Percentiles rank a stretch among this genome's conserved stretches.
phyloP scores from a whole-genome alignment of 2,329 filamentous ascomycete genomes.

The Colletotrichum magnum region DNA sequence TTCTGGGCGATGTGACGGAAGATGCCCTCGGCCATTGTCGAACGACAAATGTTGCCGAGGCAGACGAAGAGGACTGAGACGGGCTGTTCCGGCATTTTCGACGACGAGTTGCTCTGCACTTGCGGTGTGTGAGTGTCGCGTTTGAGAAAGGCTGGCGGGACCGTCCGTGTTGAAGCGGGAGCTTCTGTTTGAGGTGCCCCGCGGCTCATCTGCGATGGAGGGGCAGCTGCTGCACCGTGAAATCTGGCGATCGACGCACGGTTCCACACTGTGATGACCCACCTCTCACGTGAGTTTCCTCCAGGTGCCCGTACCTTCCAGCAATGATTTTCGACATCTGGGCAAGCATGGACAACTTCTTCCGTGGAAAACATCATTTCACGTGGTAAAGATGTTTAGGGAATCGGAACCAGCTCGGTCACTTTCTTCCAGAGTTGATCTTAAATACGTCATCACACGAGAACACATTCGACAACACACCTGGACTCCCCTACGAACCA shows the following conservation, averaged over 20 bases:
- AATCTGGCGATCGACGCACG: slow-evolving; percentile 6
- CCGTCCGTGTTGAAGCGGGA: not conserved
- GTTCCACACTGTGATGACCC: slow-evolving; percentile 5
- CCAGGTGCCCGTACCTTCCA: not conserved
- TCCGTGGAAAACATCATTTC: too few relatives aligned
- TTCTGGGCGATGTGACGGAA: slow-evolving; percentile 81
- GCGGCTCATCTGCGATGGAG: slow-evolving; percentile 33
- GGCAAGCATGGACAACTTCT: too few relatives aligned
- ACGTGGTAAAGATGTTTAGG: too few relatives aligned
- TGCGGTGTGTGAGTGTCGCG: slow-evolving; percentile 25
- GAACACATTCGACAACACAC: too few relatives aligned
- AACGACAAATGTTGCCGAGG: slow-evolving; percentile 94
- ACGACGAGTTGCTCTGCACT: not conserved
- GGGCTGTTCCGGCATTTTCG: slow-evolving; percentile 54
- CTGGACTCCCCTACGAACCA: too few relatives aligned
- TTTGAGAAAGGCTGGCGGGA: slow-evolving; percentile 14
- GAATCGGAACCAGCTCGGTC: too few relatives aligned
- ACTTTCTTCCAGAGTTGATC: too few relatives aligned
- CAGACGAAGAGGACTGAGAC: slow-evolving; percentile 93
- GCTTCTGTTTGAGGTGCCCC: slow-evolving; percentile 19
- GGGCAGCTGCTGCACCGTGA: slow-evolving; percentile 23
- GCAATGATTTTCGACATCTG: not conserved
- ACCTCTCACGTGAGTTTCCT: slow-evolving; percentile 21
- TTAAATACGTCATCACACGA: too few relatives aligned
- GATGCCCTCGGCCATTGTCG: slow-evolving; percentile 96